Conservation (phyloP, 2,329 filamentous ascomycete genomes). For the Cercospora nicotianae region DNA sequence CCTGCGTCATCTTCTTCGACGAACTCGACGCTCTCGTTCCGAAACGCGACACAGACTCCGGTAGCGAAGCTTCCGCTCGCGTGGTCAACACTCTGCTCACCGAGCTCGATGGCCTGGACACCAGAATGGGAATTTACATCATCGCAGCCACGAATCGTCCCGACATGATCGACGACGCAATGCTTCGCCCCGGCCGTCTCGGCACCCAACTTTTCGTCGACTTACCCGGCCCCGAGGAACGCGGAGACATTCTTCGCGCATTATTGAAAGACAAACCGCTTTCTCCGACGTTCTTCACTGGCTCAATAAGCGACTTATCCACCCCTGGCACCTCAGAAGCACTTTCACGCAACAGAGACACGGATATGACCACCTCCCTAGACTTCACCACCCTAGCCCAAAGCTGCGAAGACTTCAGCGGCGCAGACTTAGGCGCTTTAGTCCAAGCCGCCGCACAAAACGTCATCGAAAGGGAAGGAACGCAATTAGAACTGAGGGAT, state of each 20-base stretch:
- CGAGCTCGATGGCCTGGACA: constrained; percentile 81
- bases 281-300: background rate
- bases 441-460: constrained; percentile 60
- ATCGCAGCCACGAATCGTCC: constrained; percentile 94
- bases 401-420: constrained; percentile 75
- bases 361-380: background rate
- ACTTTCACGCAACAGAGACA: background rate
- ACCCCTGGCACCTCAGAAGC: background rate
- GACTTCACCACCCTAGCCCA: constrained; percentile 64
- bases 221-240: constrained; percentile 73
- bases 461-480: constrained; percentile 52
- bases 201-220: constrained; percentile 89
- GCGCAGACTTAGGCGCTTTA: constrained; percentile 63
- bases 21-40: constrained; percentile 93
- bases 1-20: constrained; percentile 97
- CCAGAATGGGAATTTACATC: constrained; percentile 81
- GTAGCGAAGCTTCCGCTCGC: constrained; percentile 79
- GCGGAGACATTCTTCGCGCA: constrained; percentile 81
- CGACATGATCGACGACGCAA: constrained; percentile 94
- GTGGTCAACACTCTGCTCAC: constrained; percentile 95
- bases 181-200: constrained; percentile 86
- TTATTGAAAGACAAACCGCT: constrained; percentile 55
- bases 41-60: constrained; percentile 66
- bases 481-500: constrained; percentile 51
- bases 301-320: background rate